These are phyloP conservation scores for Saturnispora hagleri DNA, from an alignment of 805 yeast species.

Conservation along the genomic window DNA sequence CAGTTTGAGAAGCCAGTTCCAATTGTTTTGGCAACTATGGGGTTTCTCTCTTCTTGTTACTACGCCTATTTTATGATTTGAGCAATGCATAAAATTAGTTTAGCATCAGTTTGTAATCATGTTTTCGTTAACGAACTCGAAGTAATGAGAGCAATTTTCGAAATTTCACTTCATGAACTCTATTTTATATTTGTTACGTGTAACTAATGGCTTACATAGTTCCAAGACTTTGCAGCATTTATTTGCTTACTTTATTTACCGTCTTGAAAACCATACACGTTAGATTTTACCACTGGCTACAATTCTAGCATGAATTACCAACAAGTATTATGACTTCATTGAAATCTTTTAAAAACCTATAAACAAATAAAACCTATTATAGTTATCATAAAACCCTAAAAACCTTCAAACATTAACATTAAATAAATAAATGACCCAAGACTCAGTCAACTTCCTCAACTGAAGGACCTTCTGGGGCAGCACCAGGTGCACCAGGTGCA, in stretches of 20 bases:
- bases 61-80: conserved; percentile 36
- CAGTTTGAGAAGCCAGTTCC: conserved; percentile 67
- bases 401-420: background rate
- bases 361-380: background rate
- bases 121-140: too few species aligned
- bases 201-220: too few species aligned
- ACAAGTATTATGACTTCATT: background rate
- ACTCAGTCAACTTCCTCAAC: conserved; percentile 72
- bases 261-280: too few species aligned
- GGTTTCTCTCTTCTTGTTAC: conserved; percentile 54
- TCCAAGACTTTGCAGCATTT: too few species aligned
- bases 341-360: background rate
- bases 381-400: background rate
- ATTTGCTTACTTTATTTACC: too few species aligned
- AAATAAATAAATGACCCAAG: background rate
- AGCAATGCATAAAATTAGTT: background rate
- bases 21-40: conserved; percentile 49
- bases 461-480: conserved; percentile 47
- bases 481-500: conserved; percentile 16
- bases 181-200: too few species aligned
- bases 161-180: too few species aligned
- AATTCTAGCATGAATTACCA: too few species aligned
- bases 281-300: too few species aligned
- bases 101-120: background rate
- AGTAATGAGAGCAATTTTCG: too few species aligned